Evolutionary conservation across 352 stramenopile genomes (phyloP), one percentile per base, ranked within the genome.

Genomic region (Phytophthora idaei): DNA sequence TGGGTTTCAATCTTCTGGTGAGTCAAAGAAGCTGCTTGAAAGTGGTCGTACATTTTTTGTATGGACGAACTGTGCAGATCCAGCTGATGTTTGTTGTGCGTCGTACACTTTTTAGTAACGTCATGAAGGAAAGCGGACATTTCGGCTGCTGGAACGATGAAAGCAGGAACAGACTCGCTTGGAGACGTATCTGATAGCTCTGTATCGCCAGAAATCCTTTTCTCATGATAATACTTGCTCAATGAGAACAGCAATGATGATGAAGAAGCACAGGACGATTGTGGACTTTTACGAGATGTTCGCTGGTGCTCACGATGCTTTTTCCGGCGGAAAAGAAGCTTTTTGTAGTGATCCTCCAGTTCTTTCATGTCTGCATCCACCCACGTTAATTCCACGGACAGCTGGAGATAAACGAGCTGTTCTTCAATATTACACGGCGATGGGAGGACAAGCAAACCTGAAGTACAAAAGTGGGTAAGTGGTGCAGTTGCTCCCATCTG

Each of bases 311-410:
- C 60, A 5, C 76, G 50, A 27, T 76, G 76, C 25, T 55, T 71
- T 25, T 74, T 76, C 34, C 76, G 71, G 5, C 77, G 54, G 2
- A 60, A 31, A n/a, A 90, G 58, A 36, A 90, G 78, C 10, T 46
- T 61, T 14, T 78, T 74, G 34, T 85, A 83, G 17, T 90, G 73
- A 14, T 54, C 28, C 17, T 85, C 72, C 31, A 90, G 74, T 14
- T 71, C 47, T 25, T 66, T 52, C 14, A 82, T 73, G 39, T 90
- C 77, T 6, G 65, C 37, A 3, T 81, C 67, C 14, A 87, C 62
- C 81, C 78, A 90, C 45, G 60, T 53, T 7, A 88, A 44, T 34
- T 85, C 73, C 2, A 90, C 57, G 7, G 76, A 69, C 8, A 81
- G 39, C 1, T 72, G 59, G 50, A 90, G 66, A 34, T 81, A 85